Percentiles rank a stretch among this genome's conserved stretches.
Conservation (phyloP, 2,329 filamentous ascomycete genomes). For the Incumbomyces lentus region DNA sequence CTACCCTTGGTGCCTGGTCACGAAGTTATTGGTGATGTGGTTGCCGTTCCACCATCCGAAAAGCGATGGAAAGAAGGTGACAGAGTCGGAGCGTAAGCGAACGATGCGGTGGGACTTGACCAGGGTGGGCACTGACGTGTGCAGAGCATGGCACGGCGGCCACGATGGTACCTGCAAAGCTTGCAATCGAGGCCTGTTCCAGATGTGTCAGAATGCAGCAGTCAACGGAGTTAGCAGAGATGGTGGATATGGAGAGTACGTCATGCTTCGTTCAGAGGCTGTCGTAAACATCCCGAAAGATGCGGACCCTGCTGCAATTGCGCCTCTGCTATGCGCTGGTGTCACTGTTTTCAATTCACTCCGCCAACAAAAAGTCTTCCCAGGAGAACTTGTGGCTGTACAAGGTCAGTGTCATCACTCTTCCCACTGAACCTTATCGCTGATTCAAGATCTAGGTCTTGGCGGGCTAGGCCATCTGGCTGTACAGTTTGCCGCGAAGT, state of each 20-base stretch:
- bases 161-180: slow-evolving; percentile 44
- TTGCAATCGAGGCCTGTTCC: slow-evolving; percentile 54
- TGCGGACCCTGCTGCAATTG: slow-evolving; percentile 36
- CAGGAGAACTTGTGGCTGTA: slow-evolving; percentile 40
- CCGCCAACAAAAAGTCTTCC: slow-evolving; percentile 36
- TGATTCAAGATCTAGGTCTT: slow-evolving; percentile 27
- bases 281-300: slow-evolving; percentile 38
- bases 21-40: slow-evolving; percentile 60
- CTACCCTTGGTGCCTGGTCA: slow-evolving; percentile 60
- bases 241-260: slow-evolving; percentile 50
- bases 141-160: slow-evolving; percentile 53
- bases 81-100: slow-evolving; percentile 51
- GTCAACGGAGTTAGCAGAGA: slow-evolving; percentile 57
- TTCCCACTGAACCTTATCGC: too few relatives aligned
- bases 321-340: slow-evolving; percentile 40
- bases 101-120: slow-evolving; percentile 39
- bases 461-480: slow-evolving; percentile 45
- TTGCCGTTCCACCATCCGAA: slow-evolving; percentile 48
- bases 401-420: slow-evolving; percentile 22
- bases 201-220: slow-evolving; percentile 54
- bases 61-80: slow-evolving; percentile 53
- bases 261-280: slow-evolving; percentile 28
- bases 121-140: neutral
- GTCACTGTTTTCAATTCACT: slow-evolving; percentile 37
- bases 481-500: slow-evolving; percentile 42